phyloP scores from a whole-genome alignment of 352 stramenopile genomes.

The Pythium utonaiense region DNA sequence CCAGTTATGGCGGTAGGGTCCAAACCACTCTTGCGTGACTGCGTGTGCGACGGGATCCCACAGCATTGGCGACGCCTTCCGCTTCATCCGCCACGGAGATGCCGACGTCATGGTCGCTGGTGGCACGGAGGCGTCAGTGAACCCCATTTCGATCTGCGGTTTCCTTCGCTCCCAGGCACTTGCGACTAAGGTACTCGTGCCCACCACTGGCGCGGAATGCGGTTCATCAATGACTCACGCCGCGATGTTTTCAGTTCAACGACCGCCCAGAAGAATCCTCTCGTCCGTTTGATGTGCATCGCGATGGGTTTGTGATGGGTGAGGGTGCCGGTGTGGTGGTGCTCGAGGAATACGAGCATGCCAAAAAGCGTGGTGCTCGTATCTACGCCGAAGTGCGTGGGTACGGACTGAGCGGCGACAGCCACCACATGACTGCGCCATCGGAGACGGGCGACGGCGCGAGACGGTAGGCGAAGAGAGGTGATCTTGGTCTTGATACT shows the following conservation, averaged over 20 bases:
- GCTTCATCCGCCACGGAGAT: constrained; percentile 80
- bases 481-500: neutral
- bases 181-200: constrained; percentile 84
- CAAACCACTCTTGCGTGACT: constrained; percentile 96
- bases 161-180: constrained; percentile 96
- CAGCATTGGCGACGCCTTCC: constrained; percentile 95
- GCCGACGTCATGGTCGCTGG: constrained; percentile 96
- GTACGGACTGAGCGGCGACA: constrained; percentile 95
- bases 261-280: constrained; percentile 87
- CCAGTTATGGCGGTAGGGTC: constrained; percentile 55
- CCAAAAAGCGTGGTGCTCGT: constrained; percentile 85
- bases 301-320: constrained; percentile 98
- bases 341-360: constrained; percentile 88
- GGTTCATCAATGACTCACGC: too few species aligned
- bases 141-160: constrained; percentile 91
- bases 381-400: constrained; percentile 95
- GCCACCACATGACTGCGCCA: constrained; percentile 90
- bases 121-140: constrained; percentile 93
- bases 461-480: constrained; percentile 24
- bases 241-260: constrained; percentile 78
- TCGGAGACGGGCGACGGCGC: constrained; percentile 66
- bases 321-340: constrained; percentile 72
- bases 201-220: too few species aligned
- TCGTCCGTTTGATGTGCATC: constrained; percentile 93
- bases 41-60: constrained; percentile 97